phyloP scores from a whole-genome alignment of 169 alveolate species.

The Amoebophrya sp. region DNA sequence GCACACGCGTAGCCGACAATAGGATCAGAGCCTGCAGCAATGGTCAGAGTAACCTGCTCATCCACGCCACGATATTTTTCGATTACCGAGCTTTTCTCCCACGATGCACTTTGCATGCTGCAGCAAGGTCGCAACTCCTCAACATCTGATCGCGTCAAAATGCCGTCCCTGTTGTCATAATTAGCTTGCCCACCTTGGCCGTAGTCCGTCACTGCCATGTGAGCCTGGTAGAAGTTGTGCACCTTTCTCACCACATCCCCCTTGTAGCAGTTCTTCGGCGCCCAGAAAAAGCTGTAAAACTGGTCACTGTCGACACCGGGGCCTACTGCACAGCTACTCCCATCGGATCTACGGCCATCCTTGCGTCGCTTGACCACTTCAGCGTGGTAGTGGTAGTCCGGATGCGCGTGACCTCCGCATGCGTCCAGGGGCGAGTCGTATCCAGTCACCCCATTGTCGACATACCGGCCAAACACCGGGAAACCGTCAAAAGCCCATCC shows the following conservation, averaged over 20 bases:
- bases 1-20: constrained; percentile 13
- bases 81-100: background rate
- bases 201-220: no score
- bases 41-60: background rate
- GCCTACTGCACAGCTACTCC: background rate
- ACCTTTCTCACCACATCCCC: background rate
- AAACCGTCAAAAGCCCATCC: background rate
- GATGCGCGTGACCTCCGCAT: constrained; percentile 16
- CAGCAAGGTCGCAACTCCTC: background rate
- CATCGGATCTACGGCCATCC: background rate
- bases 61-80: background rate
- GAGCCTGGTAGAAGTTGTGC: background rate
- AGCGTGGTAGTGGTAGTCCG: constrained; percentile 6
- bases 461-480: background rate
- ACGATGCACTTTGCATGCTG: background rate
- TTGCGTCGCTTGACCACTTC: background rate
- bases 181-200: background rate
- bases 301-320: background rate
- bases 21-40: background rate
- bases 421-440: background rate
- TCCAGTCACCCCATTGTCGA: background rate
- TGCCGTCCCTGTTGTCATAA: background rate
- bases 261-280: constrained; percentile 15
- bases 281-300: background rate
- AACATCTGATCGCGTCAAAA: background rate